phyloP scores from a whole-genome alignment of 306 rosid species.

The Inga oerstediana region DNA sequence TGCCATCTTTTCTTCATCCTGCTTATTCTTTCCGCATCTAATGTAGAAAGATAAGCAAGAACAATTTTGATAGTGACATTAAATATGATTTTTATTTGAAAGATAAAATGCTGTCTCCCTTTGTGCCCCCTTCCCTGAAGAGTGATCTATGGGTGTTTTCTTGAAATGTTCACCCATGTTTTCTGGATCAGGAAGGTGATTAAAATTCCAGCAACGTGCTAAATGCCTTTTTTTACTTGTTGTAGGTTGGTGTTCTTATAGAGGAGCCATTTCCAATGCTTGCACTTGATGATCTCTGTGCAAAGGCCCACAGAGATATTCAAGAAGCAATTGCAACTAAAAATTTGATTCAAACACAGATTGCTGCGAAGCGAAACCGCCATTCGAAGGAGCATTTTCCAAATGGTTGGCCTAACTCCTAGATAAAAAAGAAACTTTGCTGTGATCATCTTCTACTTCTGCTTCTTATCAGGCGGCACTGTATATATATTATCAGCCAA shows the following conservation, averaged over 20 bases:
- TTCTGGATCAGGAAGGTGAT: slow-evolving; percentile 26
- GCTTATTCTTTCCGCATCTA: not conserved
- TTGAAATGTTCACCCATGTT: slow-evolving; percentile 19
- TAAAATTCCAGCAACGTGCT: slow-evolving; percentile 9
- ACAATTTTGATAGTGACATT: slow-evolving; percentile 6
- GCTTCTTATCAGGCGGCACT: not conserved
- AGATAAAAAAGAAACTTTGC: slow-evolving; percentile 28
- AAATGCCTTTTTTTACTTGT: not conserved
- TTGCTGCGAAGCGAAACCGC: slow-evolving; percentile 55
- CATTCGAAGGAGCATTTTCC: slow-evolving; percentile 55
- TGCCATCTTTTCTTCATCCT: not conserved
- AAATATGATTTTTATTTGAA: no score
- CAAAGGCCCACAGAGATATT: slow-evolving; percentile 54
- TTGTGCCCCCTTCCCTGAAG: no score
- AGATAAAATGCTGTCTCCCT: no score
- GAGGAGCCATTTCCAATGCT: slow-evolving; percentile 96
- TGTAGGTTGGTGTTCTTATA: slow-evolving; percentile 92
- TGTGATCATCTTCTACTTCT: slow-evolving; percentile 8
- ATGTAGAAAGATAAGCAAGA: slow-evolving; percentile 13
- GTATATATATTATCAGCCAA: slow-evolving; percentile 8
- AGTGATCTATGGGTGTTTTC: slow-evolving; percentile 17
- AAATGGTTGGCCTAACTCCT: slow-evolving; percentile 74
- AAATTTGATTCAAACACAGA: slow-evolving; percentile 48
- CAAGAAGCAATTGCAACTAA: slow-evolving; percentile 59
- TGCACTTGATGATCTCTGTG: slow-evolving; percentile 79